Conservation (phyloP, 345 rosid genomes). For the Euphorbia peplus region DNA sequence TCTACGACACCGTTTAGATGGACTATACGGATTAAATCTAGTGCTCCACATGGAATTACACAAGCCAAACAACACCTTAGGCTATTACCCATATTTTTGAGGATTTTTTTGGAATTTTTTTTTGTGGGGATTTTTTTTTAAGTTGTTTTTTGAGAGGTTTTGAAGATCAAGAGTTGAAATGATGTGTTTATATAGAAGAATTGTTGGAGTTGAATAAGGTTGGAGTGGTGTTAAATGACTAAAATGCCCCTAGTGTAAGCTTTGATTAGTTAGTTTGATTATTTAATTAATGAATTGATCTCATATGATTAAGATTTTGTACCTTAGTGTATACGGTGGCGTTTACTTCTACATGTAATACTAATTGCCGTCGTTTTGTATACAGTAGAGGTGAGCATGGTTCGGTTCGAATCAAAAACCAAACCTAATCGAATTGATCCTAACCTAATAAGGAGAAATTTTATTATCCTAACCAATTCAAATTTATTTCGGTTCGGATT, state of each 20-base stretch:
- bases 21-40: conserved; percentile 88
- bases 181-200: background rate
- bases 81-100: conserved; percentile 78
- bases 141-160: background rate
- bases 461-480: no score
- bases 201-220: background rate
- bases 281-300: no score
- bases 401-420: no score
- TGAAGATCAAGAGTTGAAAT: background rate
- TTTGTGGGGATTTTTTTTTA: background rate
- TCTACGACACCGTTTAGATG: conserved; percentile 81
- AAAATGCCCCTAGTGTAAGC: background rate
- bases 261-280: no score
- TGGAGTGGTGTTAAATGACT: background rate
- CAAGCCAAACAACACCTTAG: conserved; percentile 91
- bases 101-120: no score
- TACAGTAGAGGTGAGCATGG: no score
- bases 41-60: conserved; percentile 92
- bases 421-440: no score
- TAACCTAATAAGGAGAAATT: no score
- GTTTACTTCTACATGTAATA: background rate
- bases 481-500: no score
- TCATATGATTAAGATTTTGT: background rate
- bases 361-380: background rate
- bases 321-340: background rate